Percentiles rank a stretch among this genome's conserved stretches.
Conservation (phyloP, 352 stramenopile genomes). For the Aphanomyces astaci region DNA sequence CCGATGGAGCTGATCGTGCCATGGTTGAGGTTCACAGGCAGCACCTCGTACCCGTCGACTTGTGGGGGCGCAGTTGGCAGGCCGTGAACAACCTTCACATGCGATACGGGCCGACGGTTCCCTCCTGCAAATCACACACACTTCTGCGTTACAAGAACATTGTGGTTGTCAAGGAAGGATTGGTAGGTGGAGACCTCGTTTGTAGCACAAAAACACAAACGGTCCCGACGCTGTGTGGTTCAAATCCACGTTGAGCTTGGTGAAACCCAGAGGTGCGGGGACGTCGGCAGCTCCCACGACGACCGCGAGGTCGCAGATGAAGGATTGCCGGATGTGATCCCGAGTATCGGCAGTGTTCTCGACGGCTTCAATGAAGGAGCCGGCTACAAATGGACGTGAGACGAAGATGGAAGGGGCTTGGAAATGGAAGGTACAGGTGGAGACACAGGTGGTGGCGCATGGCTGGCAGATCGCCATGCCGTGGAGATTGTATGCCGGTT, state of each 20-base stretch:
- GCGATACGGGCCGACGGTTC: background rate
- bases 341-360: background rate
- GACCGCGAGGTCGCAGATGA: slow-evolving; percentile 51
- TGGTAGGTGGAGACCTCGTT: background rate
- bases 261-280: slow-evolving; percentile 29
- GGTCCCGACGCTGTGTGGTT: slow-evolving; percentile 38
- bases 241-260: slow-evolving; percentile 51
- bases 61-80: background rate
- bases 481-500: background rate
- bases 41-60: background rate
- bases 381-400: background rate
- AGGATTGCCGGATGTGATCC: background rate
- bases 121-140: slow-evolving; percentile 3
- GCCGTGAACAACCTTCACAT: slow-evolving; percentile 8
- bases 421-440: background rate
- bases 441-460: slow-evolving; percentile 10
- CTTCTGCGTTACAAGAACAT: background rate
- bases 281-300: slow-evolving; percentile 38
- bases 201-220: slow-evolving; percentile 48
- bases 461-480: background rate
- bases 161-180: background rate
- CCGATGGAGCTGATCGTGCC: background rate
- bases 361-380: background rate
- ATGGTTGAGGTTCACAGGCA: slow-evolving; percentile 7
- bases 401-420: too few relatives aligned